phyloP scores from a whole-genome alignment of 2,329 filamentous ascomycete genomes.

The Trichocomaceae sp. region DNA sequence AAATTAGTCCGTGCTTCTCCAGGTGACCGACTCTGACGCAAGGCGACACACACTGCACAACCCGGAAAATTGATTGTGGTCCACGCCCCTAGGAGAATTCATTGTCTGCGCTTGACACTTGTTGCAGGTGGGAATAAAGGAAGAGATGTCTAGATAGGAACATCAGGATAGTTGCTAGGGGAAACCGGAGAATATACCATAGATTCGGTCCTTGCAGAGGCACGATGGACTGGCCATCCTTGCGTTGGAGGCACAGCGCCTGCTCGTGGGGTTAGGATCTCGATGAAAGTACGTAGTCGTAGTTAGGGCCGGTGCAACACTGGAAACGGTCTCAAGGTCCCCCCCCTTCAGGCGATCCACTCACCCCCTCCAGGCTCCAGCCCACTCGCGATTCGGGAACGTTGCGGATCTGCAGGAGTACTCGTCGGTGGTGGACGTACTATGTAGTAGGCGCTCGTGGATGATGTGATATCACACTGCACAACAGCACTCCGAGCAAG shows the following conservation, averaged over 20 bases:
- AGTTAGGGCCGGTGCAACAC: no score
- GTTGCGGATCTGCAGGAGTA: conserved; percentile 2
- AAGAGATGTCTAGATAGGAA: neutral
- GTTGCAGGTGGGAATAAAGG: conserved; percentile 5
- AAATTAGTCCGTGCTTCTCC: neutral
- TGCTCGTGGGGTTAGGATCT: conserved; percentile 10
- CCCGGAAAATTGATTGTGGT: conserved; percentile 9
- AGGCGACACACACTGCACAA: neutral
- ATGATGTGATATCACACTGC: conserved; percentile 4
- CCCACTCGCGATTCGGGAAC: conserved; percentile 1
- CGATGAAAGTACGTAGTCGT: neutral
- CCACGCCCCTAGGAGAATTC: conserved; percentile 8
- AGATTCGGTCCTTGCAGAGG: conserved; percentile 10
- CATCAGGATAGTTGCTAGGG: conserved; percentile 11
- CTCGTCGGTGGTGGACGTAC: neutral
- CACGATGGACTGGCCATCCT: conserved; percentile 4
- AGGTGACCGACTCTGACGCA: conserved; percentile 3
- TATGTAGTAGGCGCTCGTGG: neutral
- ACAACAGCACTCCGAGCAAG: no score
- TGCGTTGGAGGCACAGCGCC: neutral
- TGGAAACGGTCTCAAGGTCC: no score
- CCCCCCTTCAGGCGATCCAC: neutral
- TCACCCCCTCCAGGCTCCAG: neutral
- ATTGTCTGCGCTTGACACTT: neutral
- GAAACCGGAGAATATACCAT: conserved; percentile 12